Conservation (phyloP, 768 basidiomycete species). For the Tricholoma saponaceum region DNA sequence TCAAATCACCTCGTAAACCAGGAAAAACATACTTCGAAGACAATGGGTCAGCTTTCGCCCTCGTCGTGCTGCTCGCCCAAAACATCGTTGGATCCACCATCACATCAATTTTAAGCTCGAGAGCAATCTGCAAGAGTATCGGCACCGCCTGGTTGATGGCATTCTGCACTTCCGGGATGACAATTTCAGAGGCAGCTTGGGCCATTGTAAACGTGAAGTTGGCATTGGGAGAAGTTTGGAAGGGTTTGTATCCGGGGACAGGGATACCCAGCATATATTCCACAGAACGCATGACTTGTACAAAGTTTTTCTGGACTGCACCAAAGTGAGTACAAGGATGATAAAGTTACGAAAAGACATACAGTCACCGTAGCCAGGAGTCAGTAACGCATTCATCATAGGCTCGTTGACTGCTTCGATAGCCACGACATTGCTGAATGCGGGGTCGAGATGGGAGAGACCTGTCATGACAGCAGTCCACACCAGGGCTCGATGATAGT, state of each 20-base stretch:
- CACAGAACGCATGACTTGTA: constrained; percentile 59
- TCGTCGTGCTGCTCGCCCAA: background rate
- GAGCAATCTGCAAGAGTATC: background rate
- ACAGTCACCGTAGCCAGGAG: constrained; percentile 73
- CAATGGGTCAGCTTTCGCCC: constrained; percentile 14
- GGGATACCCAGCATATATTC: constrained; percentile 46
- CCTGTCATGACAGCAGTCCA: constrained; percentile 81
- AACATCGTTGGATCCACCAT: background rate
- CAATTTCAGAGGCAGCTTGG: background rate
- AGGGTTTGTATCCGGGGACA: constrained; percentile 20
- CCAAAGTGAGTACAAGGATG: constrained; percentile 1
- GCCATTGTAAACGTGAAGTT: background rate
- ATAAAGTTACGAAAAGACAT: constrained; percentile 22
- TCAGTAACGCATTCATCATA: constrained; percentile 65
- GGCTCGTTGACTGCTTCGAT: constrained; percentile 81
- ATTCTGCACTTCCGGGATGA: background rate
- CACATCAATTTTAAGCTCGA: background rate
- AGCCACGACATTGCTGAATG: constrained; percentile 59
- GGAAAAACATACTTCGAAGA: constrained; percentile 32
- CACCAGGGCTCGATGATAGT: constrained; percentile 74
- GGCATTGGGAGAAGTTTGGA: background rate
- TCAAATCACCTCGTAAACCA: constrained; percentile 5
- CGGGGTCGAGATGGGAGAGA: constrained; percentile 64
- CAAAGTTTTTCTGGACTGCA: constrained; percentile 68
- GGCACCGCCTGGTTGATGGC: background rate